Conservation (phyloP, 768 basidiomycete species). For the Xerocomellus chrysenteron region DNA sequence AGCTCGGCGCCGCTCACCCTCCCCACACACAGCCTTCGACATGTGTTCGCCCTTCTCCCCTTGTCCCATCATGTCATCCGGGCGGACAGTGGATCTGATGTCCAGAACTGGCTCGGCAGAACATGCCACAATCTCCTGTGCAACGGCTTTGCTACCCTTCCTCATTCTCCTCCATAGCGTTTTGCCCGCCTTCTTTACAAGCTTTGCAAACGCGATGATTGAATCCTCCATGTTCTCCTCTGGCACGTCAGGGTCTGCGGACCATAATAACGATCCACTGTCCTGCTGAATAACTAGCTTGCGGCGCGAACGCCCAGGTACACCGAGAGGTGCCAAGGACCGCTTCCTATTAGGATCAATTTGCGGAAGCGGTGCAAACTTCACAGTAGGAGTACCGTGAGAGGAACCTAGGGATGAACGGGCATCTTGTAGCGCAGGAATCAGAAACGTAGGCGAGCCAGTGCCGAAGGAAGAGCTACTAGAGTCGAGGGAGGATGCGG, state of each 20-base stretch:
- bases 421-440: constrained; percentile 4
- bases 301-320: constrained; percentile 43
- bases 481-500: constrained; percentile 16
- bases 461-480: constrained; percentile 13
- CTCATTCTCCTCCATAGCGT: constrained; percentile 48
- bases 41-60: neutral
- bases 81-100: constrained; percentile 26
- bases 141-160: constrained; percentile 30
- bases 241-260: constrained; percentile 20
- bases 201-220: constrained; percentile 46
- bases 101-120: constrained; percentile 12
- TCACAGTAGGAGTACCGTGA: constrained; percentile 38
- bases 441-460: constrained; percentile 11
- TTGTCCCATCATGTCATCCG: constrained; percentile 10
- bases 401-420: constrained; percentile 18
- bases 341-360: constrained; percentile 49
- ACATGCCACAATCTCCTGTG: constrained; percentile 10
- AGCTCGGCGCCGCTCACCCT: constrained; percentile 16
- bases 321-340: constrained; percentile 51
- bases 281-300: constrained; percentile 19
- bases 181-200: constrained; percentile 45
- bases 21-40: constrained; percentile 1
- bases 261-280: constrained; percentile 19
- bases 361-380: constrained; percentile 60
- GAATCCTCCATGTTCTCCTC: constrained; percentile 45